These are phyloP conservation scores for Beauveria sp. DNA, from an alignment of 2,329 filamentous ascomycete genomes.

Conservation along the genomic window DNA sequence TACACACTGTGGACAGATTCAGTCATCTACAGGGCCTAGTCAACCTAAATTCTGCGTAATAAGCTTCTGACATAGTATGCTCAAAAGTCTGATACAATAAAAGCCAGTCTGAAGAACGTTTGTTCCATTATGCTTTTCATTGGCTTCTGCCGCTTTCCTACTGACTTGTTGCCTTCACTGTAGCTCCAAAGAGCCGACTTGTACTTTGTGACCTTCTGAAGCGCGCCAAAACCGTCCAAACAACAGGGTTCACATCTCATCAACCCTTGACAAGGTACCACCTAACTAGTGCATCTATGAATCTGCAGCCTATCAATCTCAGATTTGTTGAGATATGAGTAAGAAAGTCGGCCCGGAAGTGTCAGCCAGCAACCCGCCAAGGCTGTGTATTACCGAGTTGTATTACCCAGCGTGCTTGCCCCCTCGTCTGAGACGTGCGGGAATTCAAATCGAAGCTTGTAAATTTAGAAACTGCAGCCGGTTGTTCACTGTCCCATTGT, in stretches of 20 bases:
- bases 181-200: background rate
- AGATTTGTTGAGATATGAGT: conserved; percentile 10
- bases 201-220: background rate
- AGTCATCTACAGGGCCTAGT: background rate
- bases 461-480: background rate
- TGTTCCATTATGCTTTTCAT: too few relatives aligned
- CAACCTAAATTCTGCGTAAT: background rate
- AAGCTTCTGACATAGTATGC: background rate
- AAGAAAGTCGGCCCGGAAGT: conserved; percentile 2
- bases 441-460: background rate
- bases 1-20: conserved; percentile 1
- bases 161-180: background rate
- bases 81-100: too few relatives aligned
- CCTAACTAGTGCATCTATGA: background rate
- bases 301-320: conserved; percentile 1
- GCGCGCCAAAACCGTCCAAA: background rate
- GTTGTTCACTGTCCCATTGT: background rate
- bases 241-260: background rate
- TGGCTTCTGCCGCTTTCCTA: background rate
- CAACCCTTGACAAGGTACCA: background rate
- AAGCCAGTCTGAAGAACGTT: too few relatives aligned
- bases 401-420: background rate
- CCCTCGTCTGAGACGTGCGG: background rate
- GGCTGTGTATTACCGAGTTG: conserved; percentile 1
- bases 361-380: conserved; percentile 7